Base-by-base conservation (phyloP, 177 flowering plant genomes). In the Vitis hybrid region DNA sequence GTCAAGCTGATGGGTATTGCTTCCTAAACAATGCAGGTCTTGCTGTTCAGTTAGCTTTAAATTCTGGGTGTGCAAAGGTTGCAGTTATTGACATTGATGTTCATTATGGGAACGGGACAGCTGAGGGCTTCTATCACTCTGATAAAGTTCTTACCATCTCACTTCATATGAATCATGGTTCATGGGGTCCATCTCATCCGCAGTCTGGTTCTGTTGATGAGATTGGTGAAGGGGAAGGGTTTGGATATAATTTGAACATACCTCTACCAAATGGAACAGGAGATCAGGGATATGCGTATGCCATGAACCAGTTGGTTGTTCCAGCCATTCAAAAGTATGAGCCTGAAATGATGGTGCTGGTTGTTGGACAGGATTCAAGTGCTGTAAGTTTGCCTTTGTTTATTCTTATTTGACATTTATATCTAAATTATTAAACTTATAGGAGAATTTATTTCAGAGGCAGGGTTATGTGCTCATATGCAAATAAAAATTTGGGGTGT, bases 111-210 rank as follows among this genome's bases (percentile, higher is more conserved):
- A 95, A 95, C 73, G 97, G 98, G 11, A 92, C 97, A 49, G 94
- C 97, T 1, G 91, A 95, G 78, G 97, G 98, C 14, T 95, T 92
- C 74, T 92, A 88, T 62, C 7, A 51, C 14, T 85, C 95, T 0
- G 73, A 87, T 66, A 74, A 82, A 55, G 98, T 91, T 70, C 92
- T 95, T 19, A 90, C 98, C 4, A 75, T 92, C 11, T 95, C 97
- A 3, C 92, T 95, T 73, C 98, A 95, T 76, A 95, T 92, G 98
- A 89, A 90, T 79, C 98, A 95, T 79, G 95, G 97, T 62, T 88
- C 97, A 1, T 92, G 98, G 98, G 99, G 99, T 38, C 87, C 95
- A 1, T 95, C 99, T 15, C 95, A 95, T 82, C 97, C 95, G 0
- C 99, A 92, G 47, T 81, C 60, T 49, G 98, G 97, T 24, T 66